phyloP scores from a whole-genome alignment of 495 filamentous ascomycete species.

The Aspergillus haitiensis region DNA sequence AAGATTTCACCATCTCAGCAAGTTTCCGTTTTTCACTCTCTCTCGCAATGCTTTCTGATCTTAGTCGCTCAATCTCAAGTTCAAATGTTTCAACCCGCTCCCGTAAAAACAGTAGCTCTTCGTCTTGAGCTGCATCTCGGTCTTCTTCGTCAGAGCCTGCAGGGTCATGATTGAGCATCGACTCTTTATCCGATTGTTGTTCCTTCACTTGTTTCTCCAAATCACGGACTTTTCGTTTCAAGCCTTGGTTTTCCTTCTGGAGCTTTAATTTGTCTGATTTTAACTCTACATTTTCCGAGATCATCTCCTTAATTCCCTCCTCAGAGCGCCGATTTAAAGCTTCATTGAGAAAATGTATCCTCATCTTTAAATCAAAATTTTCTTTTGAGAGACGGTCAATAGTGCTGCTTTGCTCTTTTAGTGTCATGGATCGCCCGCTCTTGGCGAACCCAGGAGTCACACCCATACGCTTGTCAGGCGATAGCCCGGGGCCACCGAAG shows the following conservation, averaged over 20 bases:
- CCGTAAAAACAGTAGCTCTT: slow-evolving; percentile 78
- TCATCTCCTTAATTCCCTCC: slow-evolving; percentile 95
- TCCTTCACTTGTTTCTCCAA: slow-evolving; percentile 83
- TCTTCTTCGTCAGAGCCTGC: slow-evolving; percentile 61
- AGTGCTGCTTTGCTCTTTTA: slow-evolving; percentile 96
- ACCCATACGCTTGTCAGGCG: slow-evolving; percentile 53
- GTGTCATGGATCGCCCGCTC: slow-evolving; percentile 78
- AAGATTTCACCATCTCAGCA: slow-evolving; percentile 71
- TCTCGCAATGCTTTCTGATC: slow-evolving; percentile 69
- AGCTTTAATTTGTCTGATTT: slow-evolving; percentile 84
- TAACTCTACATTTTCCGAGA: slow-evolving; percentile 92
- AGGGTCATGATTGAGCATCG: slow-evolving; percentile 58
- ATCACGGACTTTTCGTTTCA: slow-evolving; percentile 76
- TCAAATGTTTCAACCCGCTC: slow-evolving; percentile 83
- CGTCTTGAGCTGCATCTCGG: slow-evolving; percentile 58
- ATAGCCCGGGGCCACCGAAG: slow-evolving; percentile 53
- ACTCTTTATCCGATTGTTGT: slow-evolving; percentile 56
- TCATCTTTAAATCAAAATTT: slow-evolving; percentile 96
- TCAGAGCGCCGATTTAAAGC: slow-evolving; percentile 90
- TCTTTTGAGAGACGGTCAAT: slow-evolving; percentile 91
- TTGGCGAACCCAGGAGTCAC: slow-evolving; percentile 56
- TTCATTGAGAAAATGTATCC: slow-evolving; percentile 95
- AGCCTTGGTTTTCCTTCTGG: slow-evolving; percentile 80
- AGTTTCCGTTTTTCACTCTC: slow-evolving; percentile 81
- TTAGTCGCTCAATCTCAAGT: slow-evolving; percentile 75